A percentile compares a stretch with the other conserved stretches of the same genome.
These are phyloP conservation scores for Irpex sp. DNA, from an alignment of 1,284 basidiomycete species.

Conservation along the genomic window DNA sequence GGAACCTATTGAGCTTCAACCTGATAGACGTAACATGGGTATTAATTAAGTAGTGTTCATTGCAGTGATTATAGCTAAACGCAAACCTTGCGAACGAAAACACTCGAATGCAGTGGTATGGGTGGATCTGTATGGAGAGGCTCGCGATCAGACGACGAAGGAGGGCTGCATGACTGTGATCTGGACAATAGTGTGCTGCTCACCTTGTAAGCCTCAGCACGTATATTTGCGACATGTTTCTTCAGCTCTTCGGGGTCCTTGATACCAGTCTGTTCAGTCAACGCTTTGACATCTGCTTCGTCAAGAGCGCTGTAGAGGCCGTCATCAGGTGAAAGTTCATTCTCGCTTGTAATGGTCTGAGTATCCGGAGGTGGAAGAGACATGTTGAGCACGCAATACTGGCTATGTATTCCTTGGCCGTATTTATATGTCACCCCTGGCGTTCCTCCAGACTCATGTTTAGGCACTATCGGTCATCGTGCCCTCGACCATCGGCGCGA, in stretches of 20 bases:
- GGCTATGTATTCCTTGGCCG: not conserved
- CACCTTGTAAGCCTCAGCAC: slow-evolving; percentile 40
- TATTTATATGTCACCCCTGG: not conserved
- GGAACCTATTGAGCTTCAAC: slow-evolving; percentile 32
- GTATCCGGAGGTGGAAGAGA: not conserved
- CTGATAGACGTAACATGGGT: not conserved
- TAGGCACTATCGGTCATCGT: not conserved
- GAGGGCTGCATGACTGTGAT: not conserved
- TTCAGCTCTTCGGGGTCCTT: slow-evolving; percentile 35
- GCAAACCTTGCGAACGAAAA: slow-evolving; percentile 40
- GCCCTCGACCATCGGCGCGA: not conserved
- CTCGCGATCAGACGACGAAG: not conserved
- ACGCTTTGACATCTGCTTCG: slow-evolving; percentile 32
- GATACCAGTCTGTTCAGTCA: slow-evolving; percentile 40
- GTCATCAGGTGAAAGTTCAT: slow-evolving; percentile 12
- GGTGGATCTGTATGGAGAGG: slow-evolving; percentile 27
- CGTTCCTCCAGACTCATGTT: not conserved
- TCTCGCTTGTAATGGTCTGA: not conserved
- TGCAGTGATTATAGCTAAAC: slow-evolving; percentile 21
- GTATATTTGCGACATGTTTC: slow-evolving; percentile 41
- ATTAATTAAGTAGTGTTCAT: not conserved
- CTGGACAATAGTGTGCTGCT: not conserved
- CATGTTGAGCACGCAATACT: not conserved
- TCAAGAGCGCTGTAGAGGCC: slow-evolving; percentile 18
- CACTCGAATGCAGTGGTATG: slow-evolving; percentile 36